Base-by-base conservation (phyloP, 257 asterid genomes). In the Forsythia viridissima region DNA sequence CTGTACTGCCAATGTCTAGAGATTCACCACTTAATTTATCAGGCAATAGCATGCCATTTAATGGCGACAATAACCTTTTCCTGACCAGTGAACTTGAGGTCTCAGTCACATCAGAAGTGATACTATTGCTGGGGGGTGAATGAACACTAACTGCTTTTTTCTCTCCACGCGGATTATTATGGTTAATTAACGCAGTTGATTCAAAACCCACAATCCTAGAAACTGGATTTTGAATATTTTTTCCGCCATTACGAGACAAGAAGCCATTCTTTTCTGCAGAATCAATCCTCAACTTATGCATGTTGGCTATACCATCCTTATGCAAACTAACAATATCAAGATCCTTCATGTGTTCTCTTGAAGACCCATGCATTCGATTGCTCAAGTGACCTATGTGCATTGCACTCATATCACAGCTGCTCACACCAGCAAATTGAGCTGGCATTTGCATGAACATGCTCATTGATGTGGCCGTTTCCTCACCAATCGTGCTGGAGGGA, bases 171-270 rank as follows among this genome's bases (percentile, higher is more conserved):
- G 65, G 86, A 70, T 68, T 77, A 74, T 73, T 73, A 68, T 75
- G 77, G 75, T 46, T 78, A 65, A 37, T 72, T 18, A 74, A 15
- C 39, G 74, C 87, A 73, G 41, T 89, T 20, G 97, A 87, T 76
- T 89, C 91, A 72, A 94, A 94, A 15, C 98, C 98, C 75, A 94
- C 94, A 77, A 94, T 78, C 83, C 98, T 90, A 16, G 92, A 86
- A 76, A 82, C 92, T 36, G 97, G 97, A 65, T 87, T 78, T 79
- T 87, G 95, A 82, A 81, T 70, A 59, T 46, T 78, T 76, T 88
- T 89, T 68, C 86, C 92, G 76, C 84, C 87, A 78, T 87, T 78
- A 76, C 40, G 81, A 20, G 84, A 76, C 46, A 82, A 73, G 82
- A 82, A 82, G 55, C 77, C 71, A 71, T 77, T 84, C 78, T 75